Evolutionary conservation across 352 stramenopile genomes (phyloP), one percentile per base, ranked within the genome.

Genomic region (Phytophthora cactorum): DNA sequence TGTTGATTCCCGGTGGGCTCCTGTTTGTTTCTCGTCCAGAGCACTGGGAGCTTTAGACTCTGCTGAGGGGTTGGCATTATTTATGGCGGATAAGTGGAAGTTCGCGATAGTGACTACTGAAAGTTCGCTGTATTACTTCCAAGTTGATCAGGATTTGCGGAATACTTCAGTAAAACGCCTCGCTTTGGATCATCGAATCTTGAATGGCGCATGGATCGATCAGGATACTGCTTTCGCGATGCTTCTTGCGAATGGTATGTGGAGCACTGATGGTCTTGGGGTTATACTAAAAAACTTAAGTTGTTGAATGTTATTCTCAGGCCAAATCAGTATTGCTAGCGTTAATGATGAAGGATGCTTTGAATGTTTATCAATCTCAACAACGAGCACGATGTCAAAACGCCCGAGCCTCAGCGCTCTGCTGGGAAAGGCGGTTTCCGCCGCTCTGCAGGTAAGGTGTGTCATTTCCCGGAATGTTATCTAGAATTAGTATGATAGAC

Each of bases 221-320:
- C 14, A 61, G 22, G 43, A 66, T 17, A 25, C 15, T 60, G 55
- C 53, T 11, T 64, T 82, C 51, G 60, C 58, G n/a, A 43, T 81
- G n/a, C 43, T 83, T 27, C 52, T 79, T 51, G 34, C 52, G 8
- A 69, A 71, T 28, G 75, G 68, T 81, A 75, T 28, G 59, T 52
- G 58, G 3, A 39, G 17, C 28, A 7, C 2, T 46, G 3, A 47
- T 7, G 22, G 31, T 43, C 1, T 57, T 28, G 38, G 6, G 7
- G 27, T 25, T 50, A 29, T 25, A 4, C 12, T 17, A 43, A 47
- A 36, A 22, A 31, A 34, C 32, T 58, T n/a, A 54, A 52, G 11
- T 51, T 14, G 10, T 39, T 70, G 7, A 28, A 1, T 51, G 10
- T 14, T 41, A 12, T 0, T 28, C 53, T 49, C 38, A 81, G 75